Conservation (phyloP, 2,329 filamentous ascomycete species). For the Ustulina deusta region DNA sequence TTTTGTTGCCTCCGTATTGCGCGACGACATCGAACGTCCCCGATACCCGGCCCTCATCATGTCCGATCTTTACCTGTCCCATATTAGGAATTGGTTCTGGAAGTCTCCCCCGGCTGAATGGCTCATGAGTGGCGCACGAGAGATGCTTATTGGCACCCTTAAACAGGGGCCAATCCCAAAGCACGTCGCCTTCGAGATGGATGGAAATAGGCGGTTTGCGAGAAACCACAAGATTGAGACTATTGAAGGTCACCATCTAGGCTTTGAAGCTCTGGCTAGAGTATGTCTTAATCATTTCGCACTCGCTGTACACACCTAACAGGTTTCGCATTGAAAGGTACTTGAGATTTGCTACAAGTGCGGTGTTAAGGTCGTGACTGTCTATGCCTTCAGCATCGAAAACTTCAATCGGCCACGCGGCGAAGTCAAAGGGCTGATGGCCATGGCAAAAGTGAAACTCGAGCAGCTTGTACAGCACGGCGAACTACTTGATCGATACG, state of each 20-base stretch:
- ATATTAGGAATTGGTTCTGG: slow-evolving; percentile 75
- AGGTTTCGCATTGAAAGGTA: slow-evolving; percentile 65
- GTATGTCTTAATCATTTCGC: slow-evolving; percentile 61
- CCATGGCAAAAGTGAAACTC: slow-evolving; percentile 95
- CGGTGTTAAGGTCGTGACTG: slow-evolving; percentile 94
- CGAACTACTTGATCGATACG: slow-evolving; percentile 91
- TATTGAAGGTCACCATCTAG: slow-evolving; percentile 93
- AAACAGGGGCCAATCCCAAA: slow-evolving; percentile 92
- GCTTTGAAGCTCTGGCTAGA: slow-evolving; percentile 92
- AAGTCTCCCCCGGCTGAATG: slow-evolving; percentile 93
- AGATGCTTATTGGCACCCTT: slow-evolving; percentile 87
- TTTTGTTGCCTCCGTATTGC: slow-evolving; percentile 17
- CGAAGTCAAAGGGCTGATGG: slow-evolving; percentile 97
- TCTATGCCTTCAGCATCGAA: slow-evolving; percentile 98
- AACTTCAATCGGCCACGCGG: slow-evolving; percentile 98
- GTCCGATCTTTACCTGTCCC: slow-evolving; percentile 66
- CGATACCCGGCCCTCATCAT: slow-evolving; percentile 52
- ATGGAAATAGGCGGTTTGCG: slow-evolving; percentile 95
- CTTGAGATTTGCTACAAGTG: slow-evolving; percentile 98
- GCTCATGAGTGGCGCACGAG: slow-evolving; percentile 80
- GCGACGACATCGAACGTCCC: slow-evolving; percentile 9
- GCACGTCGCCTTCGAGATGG: slow-evolving; percentile 99
- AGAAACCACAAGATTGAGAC: slow-evolving; percentile 93
- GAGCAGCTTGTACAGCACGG: slow-evolving; percentile 93
- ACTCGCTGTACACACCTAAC: slow-evolving; percentile 37